A percentile compares a stretch with the other conserved stretches of the same genome.
phyloP scores from a whole-genome alignment of 2,329 filamentous ascomycete species.

The Anthostomella pinea region DNA sequence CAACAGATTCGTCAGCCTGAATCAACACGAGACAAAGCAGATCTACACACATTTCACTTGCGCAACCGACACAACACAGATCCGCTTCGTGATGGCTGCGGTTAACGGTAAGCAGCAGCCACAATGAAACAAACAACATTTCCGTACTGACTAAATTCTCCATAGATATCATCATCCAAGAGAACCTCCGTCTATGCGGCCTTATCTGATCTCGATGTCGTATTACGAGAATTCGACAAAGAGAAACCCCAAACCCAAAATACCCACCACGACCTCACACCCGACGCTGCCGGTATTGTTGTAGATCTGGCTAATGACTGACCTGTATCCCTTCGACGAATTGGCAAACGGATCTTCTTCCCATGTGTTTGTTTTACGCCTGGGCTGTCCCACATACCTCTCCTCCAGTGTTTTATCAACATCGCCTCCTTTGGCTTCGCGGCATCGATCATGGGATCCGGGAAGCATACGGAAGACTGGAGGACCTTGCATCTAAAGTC shows the following conservation, averaged over 20 bases:
- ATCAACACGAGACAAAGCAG: slow-evolving; percentile 99
- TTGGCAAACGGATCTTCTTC: slow-evolving; percentile 27
- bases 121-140: not conserved
- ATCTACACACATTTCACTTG: slow-evolving; percentile 99
- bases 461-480: slow-evolving; percentile 20
- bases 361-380: slow-evolving; percentile 30
- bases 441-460: slow-evolving; percentile 21
- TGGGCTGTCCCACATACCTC: slow-evolving; percentile 20
- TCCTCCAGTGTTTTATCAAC: slow-evolving; percentile 22
- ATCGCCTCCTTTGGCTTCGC: slow-evolving; percentile 18
- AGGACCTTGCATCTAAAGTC: slow-evolving; percentile 31
- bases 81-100: slow-evolving; percentile 98
- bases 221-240: slow-evolving; percentile 4
- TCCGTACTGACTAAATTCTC: slow-evolving; percentile 39
- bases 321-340: slow-evolving; percentile 26
- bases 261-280: slow-evolving; percentile 25
- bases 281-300: slow-evolving; percentile 30
- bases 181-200: slow-evolving; percentile 95
- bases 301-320: slow-evolving; percentile 33
- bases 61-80: slow-evolving; percentile 97
- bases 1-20: slow-evolving; percentile 96
- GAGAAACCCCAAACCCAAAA: slow-evolving; percentile 15
- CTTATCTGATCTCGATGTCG: slow-evolving; percentile 67
- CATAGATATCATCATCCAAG: slow-evolving; percentile 98
- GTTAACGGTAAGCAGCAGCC: slow-evolving; percentile 75